Evolutionary conservation across 208 protist genomes (phyloP).

Genomic region (Crithidia expoeki): DNA sequence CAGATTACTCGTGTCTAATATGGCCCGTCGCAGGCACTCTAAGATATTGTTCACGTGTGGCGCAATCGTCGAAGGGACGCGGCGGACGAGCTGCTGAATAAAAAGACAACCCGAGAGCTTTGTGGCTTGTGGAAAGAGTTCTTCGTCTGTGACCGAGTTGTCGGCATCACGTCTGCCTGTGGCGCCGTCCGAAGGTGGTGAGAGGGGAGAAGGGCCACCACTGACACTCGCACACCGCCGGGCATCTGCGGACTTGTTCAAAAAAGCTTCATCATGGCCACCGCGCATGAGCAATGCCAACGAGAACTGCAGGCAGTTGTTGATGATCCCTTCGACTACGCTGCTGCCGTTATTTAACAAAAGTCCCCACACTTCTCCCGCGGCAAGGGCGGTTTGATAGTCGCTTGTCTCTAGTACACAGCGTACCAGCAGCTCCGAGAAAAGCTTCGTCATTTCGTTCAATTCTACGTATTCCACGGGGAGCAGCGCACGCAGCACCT

Average conservation of each 20-base stretch:
- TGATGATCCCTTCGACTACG: conserved; percentile 74
- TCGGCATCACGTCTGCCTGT: not conserved
- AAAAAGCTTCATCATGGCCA: conserved; percentile 43
- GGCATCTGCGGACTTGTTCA: conserved; percentile 19
- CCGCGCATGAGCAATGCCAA: conserved; percentile 49
- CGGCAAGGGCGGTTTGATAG: conserved; percentile 44
- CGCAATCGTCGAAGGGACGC: conserved; percentile 67
- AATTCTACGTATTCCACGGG: conserved; percentile 81
- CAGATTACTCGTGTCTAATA: conserved; percentile 50
- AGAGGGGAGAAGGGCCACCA: not conserved
- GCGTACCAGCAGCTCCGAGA: conserved; percentile 65
- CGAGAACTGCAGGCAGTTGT: conserved; percentile 64
- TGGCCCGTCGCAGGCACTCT: conserved; percentile 58
- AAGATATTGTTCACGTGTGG: conserved; percentile 56
- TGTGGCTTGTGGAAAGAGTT: conserved; percentile 40
- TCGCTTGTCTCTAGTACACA: conserved; percentile 62
- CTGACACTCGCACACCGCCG: conserved; percentile 3
- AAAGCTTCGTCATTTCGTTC: conserved; percentile 78
- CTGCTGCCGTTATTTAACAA: conserved; percentile 78
- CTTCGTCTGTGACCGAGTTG: conserved; percentile 4
- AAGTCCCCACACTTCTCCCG: conserved; percentile 80
- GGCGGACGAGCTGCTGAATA: conserved; percentile 70
- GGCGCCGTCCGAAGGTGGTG: not conserved
- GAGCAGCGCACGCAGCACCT: conserved; percentile 66
- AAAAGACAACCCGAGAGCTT: conserved; percentile 77